Evolutionary conservation across 768 basidiomycete species (phyloP).

Genomic region (Royoungia palumana): DNA sequence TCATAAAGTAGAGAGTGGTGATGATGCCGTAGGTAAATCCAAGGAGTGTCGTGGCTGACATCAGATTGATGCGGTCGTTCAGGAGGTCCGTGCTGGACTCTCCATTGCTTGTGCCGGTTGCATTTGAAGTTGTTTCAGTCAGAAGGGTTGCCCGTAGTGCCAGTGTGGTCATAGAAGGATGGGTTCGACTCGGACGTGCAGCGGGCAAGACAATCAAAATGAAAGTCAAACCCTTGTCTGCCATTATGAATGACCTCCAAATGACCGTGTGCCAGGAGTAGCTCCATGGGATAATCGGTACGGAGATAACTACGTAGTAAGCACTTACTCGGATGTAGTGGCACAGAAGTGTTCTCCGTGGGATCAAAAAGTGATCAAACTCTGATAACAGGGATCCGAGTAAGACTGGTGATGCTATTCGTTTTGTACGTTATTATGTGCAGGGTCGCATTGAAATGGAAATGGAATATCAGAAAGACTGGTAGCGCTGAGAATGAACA

Average conservation of each 20-base stretch:
- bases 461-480: too few relatives aligned
- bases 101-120: neutral
- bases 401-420: neutral
- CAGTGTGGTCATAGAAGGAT: conserved; percentile 2
- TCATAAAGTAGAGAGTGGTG: conserved; percentile 18
- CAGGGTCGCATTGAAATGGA: conserved; percentile 11
- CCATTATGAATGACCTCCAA: conserved; percentile 19
- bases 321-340: neutral
- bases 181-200: conserved; percentile 7
- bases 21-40: conserved; percentile 24
- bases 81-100: conserved; percentile 10
- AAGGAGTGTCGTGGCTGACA: conserved; percentile 23
- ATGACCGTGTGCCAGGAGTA: conserved; percentile 25
- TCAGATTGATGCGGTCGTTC: conserved; percentile 24
- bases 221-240: conserved; percentile 1
- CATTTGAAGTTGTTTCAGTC: conserved; percentile 7
- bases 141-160: conserved; percentile 5
- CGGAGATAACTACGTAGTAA: conserved; percentile 14
- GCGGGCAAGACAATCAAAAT: conserved; percentile 13
- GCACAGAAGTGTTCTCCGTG: conserved; percentile 6
- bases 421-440: neutral
- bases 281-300: conserved; percentile 5
- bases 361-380: conserved; percentile 11
- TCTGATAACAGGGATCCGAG: conserved; percentile 19
- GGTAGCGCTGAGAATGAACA: neutral